Base-by-base conservation (phyloP, 1,284 basidiomycete species). In the Singerocomus inundabilis region DNA sequence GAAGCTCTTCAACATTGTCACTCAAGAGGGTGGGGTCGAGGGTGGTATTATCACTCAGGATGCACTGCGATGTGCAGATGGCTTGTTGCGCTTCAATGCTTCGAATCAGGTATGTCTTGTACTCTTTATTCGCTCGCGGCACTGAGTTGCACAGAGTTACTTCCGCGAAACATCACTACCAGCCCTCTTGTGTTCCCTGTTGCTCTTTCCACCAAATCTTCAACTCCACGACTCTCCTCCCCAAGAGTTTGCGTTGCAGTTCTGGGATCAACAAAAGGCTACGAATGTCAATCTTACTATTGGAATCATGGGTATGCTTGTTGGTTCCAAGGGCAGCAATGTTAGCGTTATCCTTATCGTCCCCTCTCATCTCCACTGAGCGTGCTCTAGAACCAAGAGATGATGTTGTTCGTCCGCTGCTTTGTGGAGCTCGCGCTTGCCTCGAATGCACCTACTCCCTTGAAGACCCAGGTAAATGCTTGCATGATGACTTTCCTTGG, bases 181-280 rank as follows among this genome's bases (percentile, higher is more conserved):
- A 44, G 81, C 90, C 0, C 72, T 86, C 11, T 75, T 98, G 9
- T 90, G 87, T 12, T 81, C 91, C 1, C 80, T 98, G 18, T 80
- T 99, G 25, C 85, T 91, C 57, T 96, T 93, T 67, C 94, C 95
- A 1, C 77, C 86, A 2, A 79, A 81, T 11, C 72, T 92, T 0
- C 75, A 80, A 11, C 69, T 81, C 16, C 79, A 88, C 46, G 79
- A 83, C 36, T 70, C 78, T 7, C 82, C 88, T 3, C 91, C 95
- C 4, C 92, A 98, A 68, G 88, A 91, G 52, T 99, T 98, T 69
- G 88, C 94, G 1, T 75, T 98, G 32, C 97, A 99, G 67, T 93
- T 94, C 64, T 99, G 97, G 97, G 92, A 94, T 55, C 80, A 85
- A 45, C 93, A 95, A 65, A 98, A 98, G 68, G 70, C 84, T 16